phyloP scores from a whole-genome alignment of 208 protist species.

The Trypanosoma brucei region DNA sequence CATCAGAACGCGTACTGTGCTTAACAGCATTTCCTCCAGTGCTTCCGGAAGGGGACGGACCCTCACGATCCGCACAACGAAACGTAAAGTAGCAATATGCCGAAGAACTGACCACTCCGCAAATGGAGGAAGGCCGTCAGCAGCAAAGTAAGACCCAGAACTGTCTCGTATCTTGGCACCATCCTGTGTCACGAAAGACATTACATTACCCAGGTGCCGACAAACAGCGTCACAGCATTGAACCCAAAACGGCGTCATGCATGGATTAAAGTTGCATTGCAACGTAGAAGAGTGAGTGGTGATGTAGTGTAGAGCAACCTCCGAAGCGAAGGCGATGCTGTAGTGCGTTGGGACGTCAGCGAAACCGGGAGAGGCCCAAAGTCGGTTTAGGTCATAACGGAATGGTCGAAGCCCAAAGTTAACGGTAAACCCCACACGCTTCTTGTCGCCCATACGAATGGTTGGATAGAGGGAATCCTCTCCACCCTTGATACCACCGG shows the following conservation, averaged over 20 bases:
- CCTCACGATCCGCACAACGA: constrained; percentile 37
- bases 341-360: constrained; percentile 63
- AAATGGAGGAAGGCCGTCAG: constrained; percentile 56
- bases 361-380: constrained; percentile 59
- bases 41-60: constrained; percentile 25
- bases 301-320: constrained; percentile 72
- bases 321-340: constrained; percentile 64
- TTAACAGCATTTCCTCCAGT: constrained; percentile 62
- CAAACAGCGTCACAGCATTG: constrained; percentile 75
- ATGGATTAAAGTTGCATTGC: constrained; percentile 33
- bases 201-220: constrained; percentile 61
- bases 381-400: constrained; percentile 73
- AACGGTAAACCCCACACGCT: constrained; percentile 47
- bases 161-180: constrained; percentile 28
- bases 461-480: constrained; percentile 53
- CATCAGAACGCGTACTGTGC: constrained; percentile 77
- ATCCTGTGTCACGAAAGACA: constrained; percentile 64
- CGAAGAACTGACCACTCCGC: constrained; percentile 72
- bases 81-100: constrained; percentile 74
- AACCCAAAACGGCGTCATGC: constrained; percentile 35
- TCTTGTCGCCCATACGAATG: constrained; percentile 56
- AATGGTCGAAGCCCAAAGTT: constrained; percentile 84
- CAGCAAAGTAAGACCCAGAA: constrained; percentile 36
- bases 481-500: constrained; percentile 36
- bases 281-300: constrained; percentile 59